phyloP scores from a whole-genome alignment of 2,329 filamentous ascomycete species.

The Acrocalymma vagum region DNA sequence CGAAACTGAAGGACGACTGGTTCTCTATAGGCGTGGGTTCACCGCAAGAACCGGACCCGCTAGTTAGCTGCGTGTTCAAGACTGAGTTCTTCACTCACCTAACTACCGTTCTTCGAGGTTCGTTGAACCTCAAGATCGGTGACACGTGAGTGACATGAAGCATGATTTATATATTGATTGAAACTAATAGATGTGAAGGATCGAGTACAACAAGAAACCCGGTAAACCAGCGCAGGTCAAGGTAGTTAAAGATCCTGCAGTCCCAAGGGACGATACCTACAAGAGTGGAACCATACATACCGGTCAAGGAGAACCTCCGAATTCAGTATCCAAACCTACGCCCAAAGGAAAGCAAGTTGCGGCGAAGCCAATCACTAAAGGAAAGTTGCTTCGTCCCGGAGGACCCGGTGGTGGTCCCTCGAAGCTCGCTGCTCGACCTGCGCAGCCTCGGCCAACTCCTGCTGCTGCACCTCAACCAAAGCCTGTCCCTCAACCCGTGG shows the following conservation, averaged over 20 bases:
- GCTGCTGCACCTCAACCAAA: constrained; percentile 49
- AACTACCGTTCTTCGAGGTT: constrained; percentile 78
- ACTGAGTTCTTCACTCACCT: constrained; percentile 97
- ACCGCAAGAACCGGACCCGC: constrained; percentile 89
- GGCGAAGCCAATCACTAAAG: constrained; percentile 88
- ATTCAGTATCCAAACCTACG: constrained; percentile 82
- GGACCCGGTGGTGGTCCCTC: constrained; percentile 85
- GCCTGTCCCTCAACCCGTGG: constrained; percentile 62
- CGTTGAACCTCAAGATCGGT: constrained; percentile 83
- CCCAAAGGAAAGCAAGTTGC: constrained; percentile 87
- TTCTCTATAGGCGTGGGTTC: constrained; percentile 92
- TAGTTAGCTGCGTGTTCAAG: constrained; percentile 93
- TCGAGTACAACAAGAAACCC: constrained; percentile 98
- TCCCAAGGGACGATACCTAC: constrained; percentile 79
- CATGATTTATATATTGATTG: background rate
- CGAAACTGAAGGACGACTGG: constrained; percentile 91
- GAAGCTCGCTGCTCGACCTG: constrained; percentile 66
- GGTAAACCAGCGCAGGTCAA: constrained; percentile 91
- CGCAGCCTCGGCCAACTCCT: constrained; percentile 47
- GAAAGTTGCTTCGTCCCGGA: constrained; percentile 89
- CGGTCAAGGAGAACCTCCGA: constrained; percentile 81
- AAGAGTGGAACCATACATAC: constrained; percentile 95
- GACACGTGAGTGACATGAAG: constrained; percentile 62
- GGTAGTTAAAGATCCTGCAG: constrained; percentile 84
- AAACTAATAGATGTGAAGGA: constrained; percentile 54